Evolutionary conservation across 2,329 filamentous ascomycete genomes (phyloP), one percentile per base, ranked within the genome.

Genomic region (Orbilia javanica): DNA sequence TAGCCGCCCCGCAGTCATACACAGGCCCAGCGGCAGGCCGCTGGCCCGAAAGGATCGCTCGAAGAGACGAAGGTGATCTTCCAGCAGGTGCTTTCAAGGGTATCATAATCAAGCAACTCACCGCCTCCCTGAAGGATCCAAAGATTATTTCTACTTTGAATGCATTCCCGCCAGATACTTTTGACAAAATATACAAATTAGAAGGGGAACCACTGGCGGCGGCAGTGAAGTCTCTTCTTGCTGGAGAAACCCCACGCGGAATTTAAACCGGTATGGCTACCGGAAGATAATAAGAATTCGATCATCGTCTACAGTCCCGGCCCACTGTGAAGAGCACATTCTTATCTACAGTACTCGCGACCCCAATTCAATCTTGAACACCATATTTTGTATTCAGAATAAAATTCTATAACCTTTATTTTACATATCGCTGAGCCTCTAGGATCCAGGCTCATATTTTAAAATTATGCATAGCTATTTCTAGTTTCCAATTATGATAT

Each of bases 51-150:
- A 11, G 25, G 25, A 25, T 52, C n/a, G 20, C n/a, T 29, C 48
- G 25, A 52, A 52, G 48, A 52, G 48, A 50, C 25, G 20, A 52
- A 52, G 48, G 7, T 15, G 48, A 52, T 15, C 48, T 52, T 13
- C 48, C 48, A 4, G 18, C 48, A 52, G 48, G 48, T 27, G 10
- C 48, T 52, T 52, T 52, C 48, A 52, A 52, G 20, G 20, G 10
- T 4, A 25, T 52, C 48, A 52, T 52, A 8, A 52, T 52, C 8
- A 52, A 52, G 48, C 48, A 52, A 20, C 48, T 52, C 48, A 52
- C 48, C 8, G 8, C 11, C 25, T 7, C 48, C 20, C 25, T 52
- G 25, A 52, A 52, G 7, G 48, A 52, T 52, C 20, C 48, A 52
- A 52, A 52, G 13, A 20, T 52, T 25, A 7, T 52, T 52, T 52